These are phyloP conservation scores for Xylaria polymorpha DNA, from an alignment of 2,329 filamentous ascomycete species.

Conservation along the genomic window DNA sequence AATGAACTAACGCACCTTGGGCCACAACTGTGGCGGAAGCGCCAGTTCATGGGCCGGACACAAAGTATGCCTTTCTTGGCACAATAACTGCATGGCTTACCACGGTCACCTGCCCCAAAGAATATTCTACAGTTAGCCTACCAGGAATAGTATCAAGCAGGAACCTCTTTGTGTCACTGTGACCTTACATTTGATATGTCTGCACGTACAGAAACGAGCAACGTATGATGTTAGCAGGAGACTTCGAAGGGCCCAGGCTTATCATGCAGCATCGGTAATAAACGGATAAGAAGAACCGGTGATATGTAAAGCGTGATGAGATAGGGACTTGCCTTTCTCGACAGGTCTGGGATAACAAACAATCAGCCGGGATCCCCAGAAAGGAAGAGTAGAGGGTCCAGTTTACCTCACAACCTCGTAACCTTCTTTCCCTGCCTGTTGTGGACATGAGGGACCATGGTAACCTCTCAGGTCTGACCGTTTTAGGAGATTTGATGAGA, in stretches of 20 bases:
- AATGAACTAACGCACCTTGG: conserved; percentile 6
- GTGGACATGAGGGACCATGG: conserved; percentile 8
- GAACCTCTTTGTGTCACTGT: neutral
- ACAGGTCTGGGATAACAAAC: neutral
- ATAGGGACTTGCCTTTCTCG: conserved; percentile 14
- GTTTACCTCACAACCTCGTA: conserved; percentile 17
- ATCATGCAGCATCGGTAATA: neutral
- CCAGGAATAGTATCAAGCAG: neutral
- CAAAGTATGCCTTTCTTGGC: conserved; percentile 1
- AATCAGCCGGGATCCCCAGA: conserved; percentile 2
- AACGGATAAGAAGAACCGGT: neutral
- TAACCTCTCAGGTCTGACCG: neutral
- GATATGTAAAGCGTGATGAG: neutral
- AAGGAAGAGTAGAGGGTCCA: neutral
- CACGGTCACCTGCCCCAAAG: conserved; percentile 1
- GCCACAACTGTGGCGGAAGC: conserved; percentile 19
- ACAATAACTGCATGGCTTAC: conserved; percentile 8
- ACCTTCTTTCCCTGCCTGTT: neutral
- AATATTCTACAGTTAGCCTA: neutral
- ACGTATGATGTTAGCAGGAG: neutral
- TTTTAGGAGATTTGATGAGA: conserved; percentile 2
- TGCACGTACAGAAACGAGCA: neutral
- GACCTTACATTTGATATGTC: conserved; percentile 19
- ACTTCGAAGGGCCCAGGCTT: neutral
- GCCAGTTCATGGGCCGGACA: conserved; percentile 6